Base-by-base conservation (phyloP, 192 early-diverging fungal species). In the Haplosporangium gracile region DNA sequence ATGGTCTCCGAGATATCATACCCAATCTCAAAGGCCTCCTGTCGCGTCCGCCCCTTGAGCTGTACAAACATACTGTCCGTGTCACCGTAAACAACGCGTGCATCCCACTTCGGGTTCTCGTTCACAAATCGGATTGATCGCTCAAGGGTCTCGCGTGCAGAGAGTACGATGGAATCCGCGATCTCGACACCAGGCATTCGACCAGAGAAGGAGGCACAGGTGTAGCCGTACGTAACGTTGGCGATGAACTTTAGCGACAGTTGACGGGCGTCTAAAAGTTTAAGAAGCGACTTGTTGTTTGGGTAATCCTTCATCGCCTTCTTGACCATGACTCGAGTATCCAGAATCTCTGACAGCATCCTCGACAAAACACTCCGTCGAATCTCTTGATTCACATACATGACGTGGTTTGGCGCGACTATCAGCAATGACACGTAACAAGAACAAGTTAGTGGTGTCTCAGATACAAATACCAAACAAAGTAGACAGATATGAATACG, bases 181-280 rank as follows among this genome's bases (percentile, higher is more conserved):
- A 99, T 95, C 32, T 97, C 97, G 2, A 92, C 91, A 55, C 94
- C 95, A 2, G 98, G 98, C 97, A 98, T 98, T 2, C 97, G 90
- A 0, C 97, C 97, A 1, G 97, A 97, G 88, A 92, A 97, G 34
- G 92, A 93, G 0, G 97, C 97, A 1, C 94, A 93, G 0, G 94
- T 92, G 82, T 97, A 99, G 8, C 97, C 97, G 78, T 97, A 98
- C 1, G 97, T 98, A 20, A 97, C 97, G 78, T 99, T 99, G 38
- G 97, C 96, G 43, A 98, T 90, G 20, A 97, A 92, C 82, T 99
- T 99, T 38, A 99, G 88, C 1, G 93, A 93, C 5, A 99, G 88
- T 82, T 99, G 98, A 39, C 95, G 91, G 4, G 95, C 93, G 68
- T 98, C 94, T 69, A 99, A 83, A 18, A 95, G 92, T 57, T 94